These are phyloP conservation scores for Jimgerdemannia flammicorona DNA, from an alignment of 192 early-diverging fungal species.

Conservation along the genomic window DNA sequence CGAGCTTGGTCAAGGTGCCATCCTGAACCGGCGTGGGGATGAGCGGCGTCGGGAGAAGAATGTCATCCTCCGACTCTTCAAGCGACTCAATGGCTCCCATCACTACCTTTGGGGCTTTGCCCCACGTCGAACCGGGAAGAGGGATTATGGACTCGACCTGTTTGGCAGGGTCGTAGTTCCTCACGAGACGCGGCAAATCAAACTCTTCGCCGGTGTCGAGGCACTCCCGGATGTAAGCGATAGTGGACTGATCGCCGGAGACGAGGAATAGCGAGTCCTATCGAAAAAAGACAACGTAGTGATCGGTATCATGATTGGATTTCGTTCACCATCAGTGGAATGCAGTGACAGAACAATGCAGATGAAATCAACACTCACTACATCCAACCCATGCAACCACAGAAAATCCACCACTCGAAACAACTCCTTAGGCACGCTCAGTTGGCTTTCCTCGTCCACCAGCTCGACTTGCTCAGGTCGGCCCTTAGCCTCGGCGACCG, in stretches of 20 bases:
- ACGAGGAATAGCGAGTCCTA: slow-evolving; percentile 64
- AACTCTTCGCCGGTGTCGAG: slow-evolving; percentile 75
- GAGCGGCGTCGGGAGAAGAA: slow-evolving; percentile 23
- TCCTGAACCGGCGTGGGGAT: slow-evolving; percentile 12
- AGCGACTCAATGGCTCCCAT: slow-evolving; percentile 23
- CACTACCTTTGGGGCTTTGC: slow-evolving; percentile 8
- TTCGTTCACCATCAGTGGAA: too few species aligned
- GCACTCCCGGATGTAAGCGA: slow-evolving; percentile 69
- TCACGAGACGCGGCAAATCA: slow-evolving; percentile 44
- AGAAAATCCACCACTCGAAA: slow-evolving; percentile 72
- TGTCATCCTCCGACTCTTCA: slow-evolving; percentile 19
- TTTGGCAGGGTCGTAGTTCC: not conserved
- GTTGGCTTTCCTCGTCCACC: slow-evolving; percentile 17
- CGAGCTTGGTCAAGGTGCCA: slow-evolving; percentile 16
- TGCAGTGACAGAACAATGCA: slow-evolving; percentile 21
- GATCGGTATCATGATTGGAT: not conserved
- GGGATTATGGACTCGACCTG: not conserved
- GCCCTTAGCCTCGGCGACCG: slow-evolving; percentile 10
- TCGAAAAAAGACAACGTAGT: slow-evolving; percentile 7
- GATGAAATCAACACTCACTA: slow-evolving; percentile 39
- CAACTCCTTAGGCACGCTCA: slow-evolving; percentile 60
- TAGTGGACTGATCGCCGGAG: slow-evolving; percentile 58
- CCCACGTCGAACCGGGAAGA: not conserved
- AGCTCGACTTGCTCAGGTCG: not conserved
- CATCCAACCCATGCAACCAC: slow-evolving; percentile 58